These are phyloP conservation scores for Cupressus sempervirens DNA, from an alignment of 75 land plant species.

Conservation along the genomic window DNA sequence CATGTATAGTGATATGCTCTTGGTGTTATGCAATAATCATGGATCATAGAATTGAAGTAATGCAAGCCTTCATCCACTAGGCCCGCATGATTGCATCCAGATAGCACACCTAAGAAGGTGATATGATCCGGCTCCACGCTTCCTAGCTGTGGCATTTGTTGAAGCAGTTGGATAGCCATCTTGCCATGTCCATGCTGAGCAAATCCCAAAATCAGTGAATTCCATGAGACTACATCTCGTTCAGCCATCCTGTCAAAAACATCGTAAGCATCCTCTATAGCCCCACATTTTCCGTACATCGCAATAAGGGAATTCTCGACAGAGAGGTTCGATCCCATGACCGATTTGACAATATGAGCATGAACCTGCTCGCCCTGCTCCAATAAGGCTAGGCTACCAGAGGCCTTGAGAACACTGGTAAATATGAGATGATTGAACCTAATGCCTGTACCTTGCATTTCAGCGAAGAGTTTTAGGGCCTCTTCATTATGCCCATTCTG, in stretches of 20 bases:
- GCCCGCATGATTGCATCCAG: constrained; percentile 15
- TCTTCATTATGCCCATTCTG: constrained; percentile 22
- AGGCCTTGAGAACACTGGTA: constrained; percentile 39
- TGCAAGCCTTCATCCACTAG: constrained; percentile 1
- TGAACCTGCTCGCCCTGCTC: constrained; percentile 39
- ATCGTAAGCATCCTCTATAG: constrained; percentile 31
- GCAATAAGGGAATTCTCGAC: constrained; percentile 47
- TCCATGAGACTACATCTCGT: constrained; percentile 43
- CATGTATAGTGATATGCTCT: constrained; percentile 13
- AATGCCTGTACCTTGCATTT: constrained; percentile 25
- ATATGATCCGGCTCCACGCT: constrained; percentile 2
- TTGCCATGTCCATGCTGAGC: constrained; percentile 22
- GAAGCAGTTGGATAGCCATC: constrained; percentile 33
- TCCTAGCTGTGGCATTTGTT: constrained; percentile 15
- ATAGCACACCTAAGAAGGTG: constrained; percentile 10
- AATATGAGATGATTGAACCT: constrained; percentile 35
- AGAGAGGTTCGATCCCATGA: constrained; percentile 28
- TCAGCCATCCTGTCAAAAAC: constrained; percentile 33
- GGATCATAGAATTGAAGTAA: not conserved
- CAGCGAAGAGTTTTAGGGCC: constrained; percentile 28
- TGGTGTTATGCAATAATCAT: constrained; percentile 3
- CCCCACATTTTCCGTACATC: constrained; percentile 53
- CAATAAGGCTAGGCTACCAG: constrained; percentile 18
- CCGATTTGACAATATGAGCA: constrained; percentile 26
- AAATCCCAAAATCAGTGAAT: constrained; percentile 38